These are phyloP conservation scores for Rossbeevera mucosa DNA, from an alignment of 768 basidiomycete species.

Conservation along the genomic window DNA sequence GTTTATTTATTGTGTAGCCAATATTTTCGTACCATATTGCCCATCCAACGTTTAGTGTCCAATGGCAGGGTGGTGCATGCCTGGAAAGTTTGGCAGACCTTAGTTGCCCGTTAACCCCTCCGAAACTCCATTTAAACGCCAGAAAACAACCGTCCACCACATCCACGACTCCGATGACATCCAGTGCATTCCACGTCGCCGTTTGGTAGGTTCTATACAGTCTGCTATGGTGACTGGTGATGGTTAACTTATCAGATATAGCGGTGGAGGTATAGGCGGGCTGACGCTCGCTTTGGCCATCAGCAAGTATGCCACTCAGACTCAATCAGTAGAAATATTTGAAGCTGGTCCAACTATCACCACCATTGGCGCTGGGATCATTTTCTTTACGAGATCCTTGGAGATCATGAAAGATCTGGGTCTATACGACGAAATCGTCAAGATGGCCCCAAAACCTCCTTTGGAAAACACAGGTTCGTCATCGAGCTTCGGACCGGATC, in stretches of 20 bases:
- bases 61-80: too few species aligned
- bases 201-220: not conserved
- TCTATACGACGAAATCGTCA: conserved; percentile 31
- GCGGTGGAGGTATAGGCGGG: conserved; percentile 39
- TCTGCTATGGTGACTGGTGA: not conserved
- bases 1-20: not conserved
- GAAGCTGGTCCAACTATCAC: conserved; percentile 38
- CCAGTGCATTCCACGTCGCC: not conserved
- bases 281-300: conserved; percentile 32
- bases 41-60: too few species aligned
- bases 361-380: conserved; percentile 44
- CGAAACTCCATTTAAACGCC: not conserved
- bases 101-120: not conserved
- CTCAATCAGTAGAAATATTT: conserved; percentile 37
- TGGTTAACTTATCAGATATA: conserved; percentile 5
- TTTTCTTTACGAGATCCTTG: conserved; percentile 45
- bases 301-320: conserved; percentile 14
- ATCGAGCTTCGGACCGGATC: not conserved
- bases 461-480: conserved; percentile 20
- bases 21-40: not conserved
- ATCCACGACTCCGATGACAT: not conserved
- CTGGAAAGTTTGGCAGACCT: not conserved
- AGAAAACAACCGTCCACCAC: not conserved
- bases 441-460: conserved; percentile 14
- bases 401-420: conserved; percentile 37